Evolutionary conservation across 768 basidiomycete species (phyloP).

Genomic region (Tubosaeta sp.): DNA sequence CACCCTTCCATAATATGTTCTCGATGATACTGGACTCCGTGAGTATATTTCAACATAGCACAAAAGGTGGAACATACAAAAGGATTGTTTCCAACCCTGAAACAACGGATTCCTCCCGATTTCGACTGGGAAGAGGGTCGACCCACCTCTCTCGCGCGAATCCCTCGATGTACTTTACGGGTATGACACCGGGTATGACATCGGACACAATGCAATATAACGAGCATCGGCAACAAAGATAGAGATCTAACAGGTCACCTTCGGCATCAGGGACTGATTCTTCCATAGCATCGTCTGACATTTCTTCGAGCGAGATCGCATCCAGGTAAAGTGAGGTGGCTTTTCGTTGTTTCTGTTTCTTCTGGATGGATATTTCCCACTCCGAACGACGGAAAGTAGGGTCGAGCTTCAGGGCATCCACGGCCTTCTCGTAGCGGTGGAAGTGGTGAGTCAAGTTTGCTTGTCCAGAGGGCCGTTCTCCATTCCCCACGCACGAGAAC

Average conservation of each 20-base stretch:
- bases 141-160: conserved; percentile 56
- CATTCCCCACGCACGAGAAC: conserved; percentile 50
- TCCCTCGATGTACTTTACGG: conserved; percentile 56
- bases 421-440: conserved; percentile 66
- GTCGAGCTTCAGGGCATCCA: conserved; percentile 64
- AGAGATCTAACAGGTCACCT: conserved; percentile 67
- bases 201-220: conserved; percentile 67
- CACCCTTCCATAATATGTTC: conserved; percentile 70
- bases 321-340: conserved; percentile 38
- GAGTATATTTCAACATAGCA: background rate
- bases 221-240: conserved; percentile 82
- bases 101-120: conserved; percentile 50
- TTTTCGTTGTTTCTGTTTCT: conserved; percentile 54
- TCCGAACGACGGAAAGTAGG: conserved; percentile 55
- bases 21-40: conserved; percentile 55
- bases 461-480: conserved; percentile 41
- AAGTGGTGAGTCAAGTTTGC: conserved; percentile 76
- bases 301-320: conserved; percentile 15
- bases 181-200: conserved; percentile 70
- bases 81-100: conserved; percentile 63
- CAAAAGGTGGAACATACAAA: conserved; percentile 42
- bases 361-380: conserved; percentile 52
- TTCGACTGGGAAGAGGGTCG: conserved; percentile 55
- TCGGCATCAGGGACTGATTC: conserved; percentile 34
- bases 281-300: conserved; percentile 31